Conservation (phyloP, 2,329 filamentous ascomycete genomes). For the Sarocladium brachiariae region DNA sequence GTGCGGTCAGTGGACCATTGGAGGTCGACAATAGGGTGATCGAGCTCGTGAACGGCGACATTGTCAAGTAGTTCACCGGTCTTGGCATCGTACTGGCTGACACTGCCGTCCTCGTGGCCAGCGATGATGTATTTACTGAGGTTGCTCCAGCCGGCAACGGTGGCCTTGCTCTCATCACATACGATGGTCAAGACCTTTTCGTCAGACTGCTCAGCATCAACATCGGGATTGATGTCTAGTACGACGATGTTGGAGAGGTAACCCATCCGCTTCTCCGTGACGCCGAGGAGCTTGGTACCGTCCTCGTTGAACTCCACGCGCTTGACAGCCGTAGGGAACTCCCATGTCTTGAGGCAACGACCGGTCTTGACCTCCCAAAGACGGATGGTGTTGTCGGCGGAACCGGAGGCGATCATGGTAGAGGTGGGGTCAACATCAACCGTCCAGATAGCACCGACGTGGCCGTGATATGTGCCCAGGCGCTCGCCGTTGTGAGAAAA, state of each 20-base stretch:
- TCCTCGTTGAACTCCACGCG: constrained; percentile 96
- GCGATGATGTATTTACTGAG: constrained; percentile 93
- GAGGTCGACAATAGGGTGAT: constrained; percentile 79
- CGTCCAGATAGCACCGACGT: constrained; percentile 97
- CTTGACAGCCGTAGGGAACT: constrained; percentile 95
- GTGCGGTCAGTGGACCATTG: constrained; percentile 92
- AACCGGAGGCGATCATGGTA: constrained; percentile 86
- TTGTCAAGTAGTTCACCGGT: constrained; percentile 77
- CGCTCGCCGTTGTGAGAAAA: constrained; percentile 97
- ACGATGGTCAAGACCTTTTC: constrained; percentile 83
- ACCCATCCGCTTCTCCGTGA: constrained; percentile 98
- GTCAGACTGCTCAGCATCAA: constrained; percentile 74
- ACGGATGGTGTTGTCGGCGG: constrained; percentile 96
- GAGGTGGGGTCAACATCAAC: constrained; percentile 89
- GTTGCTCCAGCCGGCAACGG: constrained; percentile 95
- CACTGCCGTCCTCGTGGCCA: constrained; percentile 90
- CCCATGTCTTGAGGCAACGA: constrained; percentile 92
- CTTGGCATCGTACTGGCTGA: constrained; percentile 90
- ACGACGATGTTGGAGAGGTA: constrained; percentile 92
- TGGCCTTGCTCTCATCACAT: constrained; percentile 93
- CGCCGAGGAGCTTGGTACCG: constrained; percentile 80
- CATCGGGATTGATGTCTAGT: constrained; percentile 78
- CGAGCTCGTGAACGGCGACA: constrained; percentile 77
- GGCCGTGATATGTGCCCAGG: constrained; percentile 91
- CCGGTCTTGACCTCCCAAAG: constrained; percentile 95